These are phyloP conservation scores for Trypanosoma boissoni DNA, from an alignment of 208 protist species.

Conservation along the genomic window DNA sequence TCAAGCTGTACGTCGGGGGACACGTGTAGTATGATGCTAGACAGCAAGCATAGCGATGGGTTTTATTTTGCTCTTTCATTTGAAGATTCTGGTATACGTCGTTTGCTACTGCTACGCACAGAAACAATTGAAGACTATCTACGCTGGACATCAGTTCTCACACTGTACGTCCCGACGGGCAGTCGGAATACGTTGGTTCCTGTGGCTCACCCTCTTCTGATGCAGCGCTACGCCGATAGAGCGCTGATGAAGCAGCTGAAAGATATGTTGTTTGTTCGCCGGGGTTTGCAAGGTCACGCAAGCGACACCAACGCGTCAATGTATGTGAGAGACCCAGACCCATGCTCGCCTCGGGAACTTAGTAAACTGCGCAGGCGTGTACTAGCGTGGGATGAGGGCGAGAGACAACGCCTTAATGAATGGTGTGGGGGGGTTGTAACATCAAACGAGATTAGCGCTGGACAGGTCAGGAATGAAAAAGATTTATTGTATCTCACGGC, in stretches of 20 bases:
- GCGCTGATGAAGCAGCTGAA: too few relatives aligned
- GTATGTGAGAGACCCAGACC: constrained; percentile 26
- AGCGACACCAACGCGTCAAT: not conserved
- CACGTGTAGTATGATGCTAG: too few relatives aligned
- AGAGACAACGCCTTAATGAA: constrained; percentile 29
- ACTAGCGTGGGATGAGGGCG: constrained; percentile 53
- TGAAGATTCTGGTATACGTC: constrained; percentile 38
- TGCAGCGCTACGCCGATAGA: constrained; percentile 17
- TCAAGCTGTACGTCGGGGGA: too few relatives aligned
- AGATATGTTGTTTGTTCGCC: too few relatives aligned
- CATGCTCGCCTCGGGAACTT: constrained; percentile 28
- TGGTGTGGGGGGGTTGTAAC: not conserved
- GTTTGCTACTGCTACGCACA: constrained; percentile 55
- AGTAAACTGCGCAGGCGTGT: constrained; percentile 28
- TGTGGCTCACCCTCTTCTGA: constrained; percentile 39
- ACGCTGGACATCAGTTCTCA: constrained; percentile 37
- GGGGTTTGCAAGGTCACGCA: too few relatives aligned
- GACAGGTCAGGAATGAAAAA: constrained; percentile 1
- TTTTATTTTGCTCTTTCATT: constrained; percentile 68
- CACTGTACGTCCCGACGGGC: constrained; percentile 49
- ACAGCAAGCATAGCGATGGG: not conserved
- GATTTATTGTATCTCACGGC: constrained; percentile 7
- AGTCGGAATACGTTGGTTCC: constrained; percentile 41
- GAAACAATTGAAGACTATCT: constrained; percentile 31
- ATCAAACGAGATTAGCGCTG: not conserved